phyloP scores from a whole-genome alignment of 768 basidiomycete species.

The Suillus tomentosus region DNA sequence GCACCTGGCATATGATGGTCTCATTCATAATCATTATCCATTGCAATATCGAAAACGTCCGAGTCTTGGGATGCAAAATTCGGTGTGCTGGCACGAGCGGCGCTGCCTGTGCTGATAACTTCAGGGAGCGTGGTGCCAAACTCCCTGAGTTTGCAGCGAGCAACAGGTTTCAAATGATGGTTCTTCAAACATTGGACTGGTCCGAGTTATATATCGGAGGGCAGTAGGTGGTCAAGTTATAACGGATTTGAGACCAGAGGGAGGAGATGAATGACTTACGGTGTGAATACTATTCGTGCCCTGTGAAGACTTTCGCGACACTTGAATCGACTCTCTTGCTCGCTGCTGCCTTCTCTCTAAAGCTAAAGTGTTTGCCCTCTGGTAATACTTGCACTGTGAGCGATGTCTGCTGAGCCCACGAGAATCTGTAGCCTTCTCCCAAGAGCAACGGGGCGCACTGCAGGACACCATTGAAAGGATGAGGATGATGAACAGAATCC shows the following conservation, averaged over 20 bases:
- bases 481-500: background rate
- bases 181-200: background rate
- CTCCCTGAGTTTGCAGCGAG: background rate
- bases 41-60: background rate
- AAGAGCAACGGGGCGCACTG: background rate
- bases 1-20: background rate
- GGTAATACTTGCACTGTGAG: background rate
- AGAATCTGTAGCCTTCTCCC: background rate
- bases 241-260: too few relatives aligned
- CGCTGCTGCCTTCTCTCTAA: background rate
- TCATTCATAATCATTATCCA: background rate
- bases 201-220: too few relatives aligned
- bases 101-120: too few relatives aligned
- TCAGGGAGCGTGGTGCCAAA: too few relatives aligned
- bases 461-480: background rate
- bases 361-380: background rate
- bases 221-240: background rate
- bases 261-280: too few relatives aligned
- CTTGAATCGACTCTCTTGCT: background rate
- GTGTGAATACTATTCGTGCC: background rate
- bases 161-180: background rate
- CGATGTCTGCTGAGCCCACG: background rate
- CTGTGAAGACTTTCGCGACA: background rate
- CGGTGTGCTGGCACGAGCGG: background rate
- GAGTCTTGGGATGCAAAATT: background rate